phyloP scores from a whole-genome alignment of 768 basidiomycete genomes.

The Suillus paluster region DNA sequence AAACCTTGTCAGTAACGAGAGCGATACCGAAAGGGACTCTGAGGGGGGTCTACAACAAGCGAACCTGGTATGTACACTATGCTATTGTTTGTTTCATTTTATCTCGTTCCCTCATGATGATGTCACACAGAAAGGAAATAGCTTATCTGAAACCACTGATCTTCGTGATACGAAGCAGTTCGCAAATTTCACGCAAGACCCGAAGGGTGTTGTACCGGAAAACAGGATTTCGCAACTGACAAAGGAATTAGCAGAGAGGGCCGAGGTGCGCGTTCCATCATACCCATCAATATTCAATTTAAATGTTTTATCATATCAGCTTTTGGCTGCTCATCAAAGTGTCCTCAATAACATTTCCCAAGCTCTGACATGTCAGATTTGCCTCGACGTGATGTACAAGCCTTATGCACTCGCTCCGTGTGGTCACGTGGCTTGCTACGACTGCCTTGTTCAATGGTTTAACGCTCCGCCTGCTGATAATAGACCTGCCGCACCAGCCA shows the following conservation, averaged over 20 bases:
- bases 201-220: conserved; percentile 2
- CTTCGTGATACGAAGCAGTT: not conserved
- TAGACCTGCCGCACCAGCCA: conserved; percentile 26
- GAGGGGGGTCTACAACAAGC: too few species aligned
- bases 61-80: not conserved
- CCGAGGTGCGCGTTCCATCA: conserved; percentile 36
- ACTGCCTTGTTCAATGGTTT: conserved; percentile 81
- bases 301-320: conserved; percentile 32
- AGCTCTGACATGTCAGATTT: conserved; percentile 77
- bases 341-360: conserved; percentile 61
- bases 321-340: conserved; percentile 56
- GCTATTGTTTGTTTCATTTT: not conserved
- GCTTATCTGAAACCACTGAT: not conserved
- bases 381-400: conserved; percentile 72
- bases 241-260: conserved; percentile 46
- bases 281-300: conserved; percentile 1
- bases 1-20: not conserved
- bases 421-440: conserved; percentile 73
- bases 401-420: conserved; percentile 79
- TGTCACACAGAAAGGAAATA: not conserved
- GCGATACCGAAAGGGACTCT: not conserved
- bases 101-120: not conserved
- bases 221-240: conserved; percentile 44
- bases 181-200: not conserved
- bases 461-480: conserved; percentile 45